These are phyloP conservation scores for Pythium coloratum DNA, from an alignment of 352 stramenopile genomes.

Conservation along the genomic window DNA sequence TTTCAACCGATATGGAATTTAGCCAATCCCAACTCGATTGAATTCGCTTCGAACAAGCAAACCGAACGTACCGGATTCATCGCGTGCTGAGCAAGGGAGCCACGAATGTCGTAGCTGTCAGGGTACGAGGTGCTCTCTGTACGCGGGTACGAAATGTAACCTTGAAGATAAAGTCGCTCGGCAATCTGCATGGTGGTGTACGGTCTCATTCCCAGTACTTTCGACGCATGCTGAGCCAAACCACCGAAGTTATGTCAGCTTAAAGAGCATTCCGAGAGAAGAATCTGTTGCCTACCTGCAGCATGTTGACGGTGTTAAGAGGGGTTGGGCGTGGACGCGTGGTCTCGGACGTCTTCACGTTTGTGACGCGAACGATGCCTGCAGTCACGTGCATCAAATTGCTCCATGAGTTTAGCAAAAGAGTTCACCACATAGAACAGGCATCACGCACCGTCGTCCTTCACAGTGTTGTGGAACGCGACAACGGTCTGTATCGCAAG, in stretches of 20 bases:
- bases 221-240: slow-evolving; percentile 49
- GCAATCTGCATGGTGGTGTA: slow-evolving; percentile 75
- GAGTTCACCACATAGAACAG: no score
- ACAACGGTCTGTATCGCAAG: slow-evolving; percentile 1
- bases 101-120: slow-evolving; percentile 78
- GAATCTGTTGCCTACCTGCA: slow-evolving; percentile 29
- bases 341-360: slow-evolving; percentile 32
- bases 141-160: slow-evolving; percentile 88
- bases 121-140: slow-evolving; percentile 87
- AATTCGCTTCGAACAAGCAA: no score
- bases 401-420: no score
- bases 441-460: slow-evolving; percentile 45
- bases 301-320: slow-evolving; percentile 47
- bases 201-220: slow-evolving; percentile 68
- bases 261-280: no score
- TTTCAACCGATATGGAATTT: no score
- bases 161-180: slow-evolving; percentile 83
- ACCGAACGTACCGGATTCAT: neutral
- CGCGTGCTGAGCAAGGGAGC: neutral
- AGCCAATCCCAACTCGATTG: no score
- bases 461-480: slow-evolving; percentile 36
- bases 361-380: slow-evolving; percentile 12
- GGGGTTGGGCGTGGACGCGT: slow-evolving; percentile 40
- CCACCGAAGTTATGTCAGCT: neutral
- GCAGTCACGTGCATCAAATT: neutral